Conservation (phyloP, 768 basidiomycete species). For the Trametes sanguinea region DNA sequence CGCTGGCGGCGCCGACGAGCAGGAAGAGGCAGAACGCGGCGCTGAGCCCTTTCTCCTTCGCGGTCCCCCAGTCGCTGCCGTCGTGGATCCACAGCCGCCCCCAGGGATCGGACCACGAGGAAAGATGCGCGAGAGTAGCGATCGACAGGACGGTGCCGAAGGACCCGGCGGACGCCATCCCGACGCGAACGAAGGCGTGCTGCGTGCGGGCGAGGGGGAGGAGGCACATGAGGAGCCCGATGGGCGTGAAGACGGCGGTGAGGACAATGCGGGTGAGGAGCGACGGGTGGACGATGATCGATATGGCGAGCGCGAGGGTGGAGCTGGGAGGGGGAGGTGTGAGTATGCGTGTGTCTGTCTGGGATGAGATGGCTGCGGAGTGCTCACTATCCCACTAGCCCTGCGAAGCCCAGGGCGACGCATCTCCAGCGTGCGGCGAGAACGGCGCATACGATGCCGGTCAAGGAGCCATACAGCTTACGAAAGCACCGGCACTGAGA, state of each 20-base stretch:
- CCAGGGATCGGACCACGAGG: constrained; percentile 64
- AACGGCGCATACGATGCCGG: constrained; percentile 48
- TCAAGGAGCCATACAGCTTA: constrained; percentile 64
- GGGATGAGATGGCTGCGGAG: not conserved
- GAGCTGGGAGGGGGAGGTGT: constrained; percentile 35
- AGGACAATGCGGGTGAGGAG: constrained; percentile 51
- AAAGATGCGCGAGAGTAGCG: constrained; percentile 50
- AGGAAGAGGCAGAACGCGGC: constrained; percentile 58
- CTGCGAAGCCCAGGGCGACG: constrained; percentile 49
- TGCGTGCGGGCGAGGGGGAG: constrained; percentile 49
- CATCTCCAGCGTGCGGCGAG: constrained; percentile 57
- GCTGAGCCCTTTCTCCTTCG: constrained; percentile 58
- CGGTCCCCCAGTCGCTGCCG: constrained; percentile 53
- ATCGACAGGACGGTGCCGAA: constrained; percentile 58
- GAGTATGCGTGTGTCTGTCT: constrained; percentile 5
- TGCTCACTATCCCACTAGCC: constrained; percentile 58
- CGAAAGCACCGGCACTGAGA: constrained; percentile 52
- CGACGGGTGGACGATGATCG: constrained; percentile 57
- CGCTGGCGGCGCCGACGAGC: constrained; percentile 45
- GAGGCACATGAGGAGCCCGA: constrained; percentile 44
- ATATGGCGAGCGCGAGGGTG: constrained; percentile 49
- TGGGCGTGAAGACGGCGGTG: constrained; percentile 37
- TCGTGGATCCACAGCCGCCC: constrained; percentile 58
- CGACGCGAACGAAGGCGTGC: constrained; percentile 51
- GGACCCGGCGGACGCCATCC: constrained; percentile 54